Evolutionary conservation across 352 stramenopile species (phyloP), one percentile per base, ranked within the genome.

Genomic region (Phytophthora palmivora): DNA sequence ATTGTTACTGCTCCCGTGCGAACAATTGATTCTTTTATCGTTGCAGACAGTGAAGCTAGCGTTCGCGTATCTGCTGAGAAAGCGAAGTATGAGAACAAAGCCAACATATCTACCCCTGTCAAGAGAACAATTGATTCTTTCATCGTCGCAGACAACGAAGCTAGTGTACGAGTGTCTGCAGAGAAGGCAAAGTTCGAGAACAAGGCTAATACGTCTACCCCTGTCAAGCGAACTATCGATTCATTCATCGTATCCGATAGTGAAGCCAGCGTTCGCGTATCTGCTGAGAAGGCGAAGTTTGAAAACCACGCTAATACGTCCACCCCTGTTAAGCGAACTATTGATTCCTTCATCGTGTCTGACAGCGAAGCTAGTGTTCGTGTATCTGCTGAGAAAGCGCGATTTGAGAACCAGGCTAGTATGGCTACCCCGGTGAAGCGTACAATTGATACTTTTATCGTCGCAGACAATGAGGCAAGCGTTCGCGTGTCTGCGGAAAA

Each of bases 1-100:
- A 63, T 88, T n/a, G 72, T 84, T 18, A 60, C 69, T 2, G 41
- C 64, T 42, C 47, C 64, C 16, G 52, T 69, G 42, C 69, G 69
- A 30, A 74, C 69, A 10, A 60, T 76, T 11, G 68, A 76, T 33
- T 70, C 63, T 15, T 76, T 76, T 34, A 69, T 76, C 24, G 51
- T 71, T 2, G 34, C 55, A n/a, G 61, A 70, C 9, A 70, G 57
- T 14, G 59, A 78, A 37, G 63, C 52, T 6, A 78, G 58, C 34
- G 60, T 78, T 14, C 69, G 64, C 39, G 69, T 78, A 24, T 58
- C 58, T 15, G 64, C 69, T 12, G 69, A 77, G 33, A 77, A 70
- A 39, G 50, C 56, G 0, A 76, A 71, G 39, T 72, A 67, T 14
- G 70, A 79, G 39, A 74, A 67, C 28, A 57, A 66, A 9, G 37